Base-by-base conservation (phyloP, 768 basidiomycete genomes). In the Imleria badia region DNA sequence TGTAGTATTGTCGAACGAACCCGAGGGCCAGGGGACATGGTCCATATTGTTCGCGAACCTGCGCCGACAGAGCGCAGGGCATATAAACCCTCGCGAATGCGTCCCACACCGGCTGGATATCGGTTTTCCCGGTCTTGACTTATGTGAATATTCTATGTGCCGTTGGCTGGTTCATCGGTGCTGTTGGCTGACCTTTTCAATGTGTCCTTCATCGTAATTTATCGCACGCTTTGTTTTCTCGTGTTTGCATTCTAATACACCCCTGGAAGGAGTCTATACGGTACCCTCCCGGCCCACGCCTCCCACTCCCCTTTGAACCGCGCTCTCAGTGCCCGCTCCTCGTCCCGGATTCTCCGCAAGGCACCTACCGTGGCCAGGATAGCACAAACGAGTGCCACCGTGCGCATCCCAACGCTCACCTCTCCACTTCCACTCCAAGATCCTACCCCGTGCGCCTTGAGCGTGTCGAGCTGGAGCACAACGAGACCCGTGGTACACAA, bases 231-330 rank as follows among this genome's bases (percentile, higher is more conserved):
- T 38, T 36, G 3, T 36, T 30, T 20, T 36, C 1, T 48, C 31
- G 20, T 42, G 23, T 34, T 34, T 23, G 35, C 23, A 42, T 6
- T 62, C 59, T 26, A 82, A 61, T 76, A 77, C 14, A 83, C 36
- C 30, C 76, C 72, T 20, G 82, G 82, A 44, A 83, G 59, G 30
- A 84, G 66, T 50, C 64, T 80, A 51, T 77, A 81, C 10, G 72
- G 78, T 12, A 83, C 82, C 36, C 56, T 66, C 42, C 54, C 55
- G 8, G 75, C 75, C 79, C 79, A 84, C 1, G 63, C 58, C 31
- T 55, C 63, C 63, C 64, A 65, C 31, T 65, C 55, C 14, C n/a
- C 51, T 29, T 54, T 55, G 51, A 65, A 65, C 41, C 55, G 55
- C 5, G 23, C 41, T 10, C 17, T 57, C 35, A 65, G 42, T 9